phyloP scores from a whole-genome alignment of 495 filamentous ascomycete species.

The Neurospora sublineolata region DNA sequence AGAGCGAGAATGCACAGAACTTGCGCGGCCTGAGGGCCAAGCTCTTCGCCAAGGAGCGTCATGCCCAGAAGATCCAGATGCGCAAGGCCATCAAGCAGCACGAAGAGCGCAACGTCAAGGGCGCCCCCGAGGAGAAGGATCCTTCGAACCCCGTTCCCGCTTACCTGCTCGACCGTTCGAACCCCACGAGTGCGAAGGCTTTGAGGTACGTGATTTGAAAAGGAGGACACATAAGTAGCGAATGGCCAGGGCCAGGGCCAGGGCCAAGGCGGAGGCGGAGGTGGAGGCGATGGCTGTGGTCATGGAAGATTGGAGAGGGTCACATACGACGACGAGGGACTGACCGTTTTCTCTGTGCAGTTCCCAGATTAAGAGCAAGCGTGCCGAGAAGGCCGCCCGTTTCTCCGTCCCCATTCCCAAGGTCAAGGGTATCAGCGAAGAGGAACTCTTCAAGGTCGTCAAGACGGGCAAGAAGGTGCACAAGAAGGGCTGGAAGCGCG shows the following conservation, averaged over 20 bases:
- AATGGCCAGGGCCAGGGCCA: conserved; percentile 1
- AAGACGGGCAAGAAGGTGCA: conserved; percentile 67
- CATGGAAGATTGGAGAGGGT: not conserved
- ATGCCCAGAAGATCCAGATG: conserved; percentile 98
- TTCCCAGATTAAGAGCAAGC: conserved; percentile 32
- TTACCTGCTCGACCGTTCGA: conserved; percentile 82
- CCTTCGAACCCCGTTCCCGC: conserved; percentile 64
- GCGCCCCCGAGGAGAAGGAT: conserved; percentile 63
- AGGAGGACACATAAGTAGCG: conserved; percentile 56
- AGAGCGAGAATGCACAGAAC: conserved; percentile 80
- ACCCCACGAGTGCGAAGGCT: conserved; percentile 80
- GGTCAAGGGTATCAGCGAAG: conserved; percentile 84
- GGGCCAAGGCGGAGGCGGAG: not conserved
- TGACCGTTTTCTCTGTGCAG: not conserved
- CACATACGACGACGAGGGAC: not conserved
- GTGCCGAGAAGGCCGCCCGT: conserved; percentile 87
- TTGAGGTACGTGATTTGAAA: conserved; percentile 56
- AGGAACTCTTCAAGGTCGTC: conserved; percentile 98
- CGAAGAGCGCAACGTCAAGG: conserved; percentile 92
- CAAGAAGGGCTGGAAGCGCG: conserved; percentile 79
- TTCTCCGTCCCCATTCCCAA: conserved; percentile 91
- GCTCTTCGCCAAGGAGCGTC: conserved; percentile 85
- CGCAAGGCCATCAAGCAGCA: conserved; percentile 87
- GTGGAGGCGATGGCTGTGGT: not conserved
- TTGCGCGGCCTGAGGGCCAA: conserved; percentile 86